A percentile compares a stretch with the other conserved stretches of the same genome.
These are phyloP conservation scores for Mucor velutinosus DNA, from an alignment of 371 early-diverging fungal genomes.

Conservation along the genomic window DNA sequence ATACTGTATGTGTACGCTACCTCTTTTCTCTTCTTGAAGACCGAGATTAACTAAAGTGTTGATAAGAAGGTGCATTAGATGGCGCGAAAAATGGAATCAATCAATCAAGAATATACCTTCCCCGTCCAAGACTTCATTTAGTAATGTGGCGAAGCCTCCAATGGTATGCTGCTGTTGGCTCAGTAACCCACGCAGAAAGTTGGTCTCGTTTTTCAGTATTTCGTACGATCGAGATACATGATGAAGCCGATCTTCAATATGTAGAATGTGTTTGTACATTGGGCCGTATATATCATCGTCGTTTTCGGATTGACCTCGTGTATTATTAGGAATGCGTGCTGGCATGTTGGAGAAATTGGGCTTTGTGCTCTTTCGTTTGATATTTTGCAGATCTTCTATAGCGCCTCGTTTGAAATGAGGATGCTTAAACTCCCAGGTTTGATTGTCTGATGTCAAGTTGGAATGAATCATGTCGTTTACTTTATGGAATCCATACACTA, in stretches of 20 bases:
- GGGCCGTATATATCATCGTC: slow-evolving; percentile 24
- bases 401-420: slow-evolving; percentile 65
- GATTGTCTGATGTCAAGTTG: slow-evolving; percentile 53
- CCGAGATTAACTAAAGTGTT: background rate
- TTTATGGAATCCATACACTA: slow-evolving; percentile 63
- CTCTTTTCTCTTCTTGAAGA: slow-evolving; percentile 3
- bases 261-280: slow-evolving; percentile 22
- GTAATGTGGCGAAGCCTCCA: slow-evolving; percentile 7
- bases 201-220: slow-evolving; percentile 22
- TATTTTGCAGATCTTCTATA: slow-evolving; percentile 57
- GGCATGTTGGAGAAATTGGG: slow-evolving; percentile 5
- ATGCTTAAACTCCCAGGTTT: slow-evolving; percentile 74
- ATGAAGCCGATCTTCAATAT: slow-evolving; percentile 31
- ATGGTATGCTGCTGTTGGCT: slow-evolving; percentile 23
- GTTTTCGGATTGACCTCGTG: background rate
- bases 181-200: slow-evolving; percentile 7
- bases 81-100: background rate
- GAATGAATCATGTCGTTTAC: slow-evolving; percentile 69
- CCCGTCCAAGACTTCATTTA: slow-evolving; percentile 13
- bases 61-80: background rate
- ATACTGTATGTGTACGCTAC: background rate
- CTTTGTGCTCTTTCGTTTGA: slow-evolving; percentile 64
- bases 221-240: slow-evolving; percentile 20
- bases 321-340: background rate
- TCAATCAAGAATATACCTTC: background rate